Evolutionary conservation across 202 grass and related monocot species (phyloP), one percentile per base, ranked within the genome.

Genomic region (Saccharum hybrid): DNA sequence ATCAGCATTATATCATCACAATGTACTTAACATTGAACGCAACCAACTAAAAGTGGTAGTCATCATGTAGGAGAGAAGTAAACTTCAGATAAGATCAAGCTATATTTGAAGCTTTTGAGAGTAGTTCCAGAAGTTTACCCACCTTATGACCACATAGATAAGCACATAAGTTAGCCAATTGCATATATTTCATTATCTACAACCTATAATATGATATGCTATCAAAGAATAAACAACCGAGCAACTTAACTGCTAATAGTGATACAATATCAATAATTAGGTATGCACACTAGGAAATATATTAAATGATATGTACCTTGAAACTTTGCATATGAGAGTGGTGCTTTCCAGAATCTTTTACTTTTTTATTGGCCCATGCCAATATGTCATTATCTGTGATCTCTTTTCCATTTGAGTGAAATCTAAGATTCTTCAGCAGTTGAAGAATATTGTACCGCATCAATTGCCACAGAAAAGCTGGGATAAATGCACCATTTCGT

Each of bases 381-480:
- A 98, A 76, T 79, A 98, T 98, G 74, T 95, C 93, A 41, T 80
- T 66, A 82, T 98, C 93, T 18, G 51, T 81, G 73, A 98, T 98
- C 83, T 89, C 87, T 79, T 98, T 98, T 82, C 93, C 93, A 86
- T 94, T 88, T 9, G 89, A 92, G 81, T 93, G 89, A 77, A 81
- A 91, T 85, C 96, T 94, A 75, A 96, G 87, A 78, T 98, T 98
- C 66, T 89, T 98, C 63, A 98, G 51, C 48, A 98, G 77, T 79
- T 98, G 96, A 68, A 98, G 89, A 80, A 98, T 96, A 80, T 95
- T 98, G 78, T 83, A 92, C 79, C 96, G 90, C 96, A 98, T 98
- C 81, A 98, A 80, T 84, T 98, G 96, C 96, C 96, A 95, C 8
- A 98, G 83, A 85, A 89, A 98, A 83, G 96, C 96, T 98, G 87